phyloP scores from a whole-genome alignment of 2,329 filamentous ascomycete species.

The Raffaelea arxii region DNA sequence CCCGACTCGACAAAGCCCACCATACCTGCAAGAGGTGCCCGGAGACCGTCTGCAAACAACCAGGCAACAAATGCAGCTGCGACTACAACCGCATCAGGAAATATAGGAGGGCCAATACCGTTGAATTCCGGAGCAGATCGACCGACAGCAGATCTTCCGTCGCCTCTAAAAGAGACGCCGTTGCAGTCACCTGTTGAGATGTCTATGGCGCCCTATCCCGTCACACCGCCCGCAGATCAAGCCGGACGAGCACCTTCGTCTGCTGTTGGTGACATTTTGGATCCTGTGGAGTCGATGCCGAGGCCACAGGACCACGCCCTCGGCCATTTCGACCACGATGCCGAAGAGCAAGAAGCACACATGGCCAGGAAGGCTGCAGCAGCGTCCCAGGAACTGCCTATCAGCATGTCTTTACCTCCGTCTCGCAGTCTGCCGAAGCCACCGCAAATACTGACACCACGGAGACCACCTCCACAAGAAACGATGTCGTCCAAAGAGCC shows the following conservation, averaged over 20 bases:
- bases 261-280: slow-evolving; percentile 40
- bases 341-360: slow-evolving; percentile 38
- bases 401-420: slow-evolving; percentile 42
- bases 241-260: slow-evolving; percentile 26
- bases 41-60: neutral
- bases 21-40: slow-evolving; percentile 7
- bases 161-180: slow-evolving; percentile 5
- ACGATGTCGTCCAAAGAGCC: slow-evolving; percentile 4
- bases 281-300: slow-evolving; percentile 50
- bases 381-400: slow-evolving; percentile 36
- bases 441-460: slow-evolving; percentile 42
- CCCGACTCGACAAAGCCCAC: slow-evolving; percentile 19
- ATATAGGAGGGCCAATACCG: too few species aligned
- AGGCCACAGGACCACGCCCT: slow-evolving; percentile 50
- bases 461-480: slow-evolving; percentile 25
- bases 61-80: neutral
- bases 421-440: slow-evolving; percentile 45
- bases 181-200: slow-evolving; percentile 48
- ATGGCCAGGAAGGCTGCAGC: slow-evolving; percentile 35
- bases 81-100: too few species aligned
- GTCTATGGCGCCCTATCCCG: slow-evolving; percentile 51
- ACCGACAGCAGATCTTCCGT: neutral
- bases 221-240: slow-evolving; percentile 51
- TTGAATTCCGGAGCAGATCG: slow-evolving; percentile 1
- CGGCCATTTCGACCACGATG: slow-evolving; percentile 46